Conservation (phyloP, 2,329 filamentous ascomycete genomes). For the Botrytis elliptica region DNA sequence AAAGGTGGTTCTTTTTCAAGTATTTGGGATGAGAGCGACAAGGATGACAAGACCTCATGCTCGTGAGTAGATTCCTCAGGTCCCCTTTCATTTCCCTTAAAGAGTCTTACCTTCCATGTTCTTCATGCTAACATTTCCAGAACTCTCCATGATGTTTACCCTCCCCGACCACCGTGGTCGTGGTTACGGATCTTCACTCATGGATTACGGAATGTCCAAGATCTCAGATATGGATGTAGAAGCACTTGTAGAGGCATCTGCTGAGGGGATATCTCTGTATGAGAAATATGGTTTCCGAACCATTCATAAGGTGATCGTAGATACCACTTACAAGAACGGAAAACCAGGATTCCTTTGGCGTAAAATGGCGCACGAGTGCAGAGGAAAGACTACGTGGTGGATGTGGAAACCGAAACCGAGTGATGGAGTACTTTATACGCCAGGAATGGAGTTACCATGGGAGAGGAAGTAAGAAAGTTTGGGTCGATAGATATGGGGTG, state of each 20-base stretch:
- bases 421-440: background rate
- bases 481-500: background rate
- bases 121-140: background rate
- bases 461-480: background rate
- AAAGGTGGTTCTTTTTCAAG: background rate
- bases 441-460: background rate
- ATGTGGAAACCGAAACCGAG: conserved; percentile 18
- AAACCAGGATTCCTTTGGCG: background rate
- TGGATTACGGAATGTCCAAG: conserved; percentile 5
- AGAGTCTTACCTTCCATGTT: rapidly evolving
- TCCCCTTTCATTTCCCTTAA: rapidly evolving
- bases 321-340: background rate
- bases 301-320: background rate
- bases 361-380: background rate
- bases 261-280: background rate
- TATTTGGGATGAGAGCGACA: background rate
- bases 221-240: background rate
- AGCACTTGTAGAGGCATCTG: background rate
- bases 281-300: conserved; percentile 10
- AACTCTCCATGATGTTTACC: conserved; percentile 5
- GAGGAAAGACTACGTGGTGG: background rate
- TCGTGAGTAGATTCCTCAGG: background rate
- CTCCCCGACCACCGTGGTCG: background rate
- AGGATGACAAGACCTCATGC: conserved; percentile 7
- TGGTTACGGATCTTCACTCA: background rate